phyloP scores from a whole-genome alignment of 495 filamentous ascomycete species.

The Choiromyces venosus region DNA sequence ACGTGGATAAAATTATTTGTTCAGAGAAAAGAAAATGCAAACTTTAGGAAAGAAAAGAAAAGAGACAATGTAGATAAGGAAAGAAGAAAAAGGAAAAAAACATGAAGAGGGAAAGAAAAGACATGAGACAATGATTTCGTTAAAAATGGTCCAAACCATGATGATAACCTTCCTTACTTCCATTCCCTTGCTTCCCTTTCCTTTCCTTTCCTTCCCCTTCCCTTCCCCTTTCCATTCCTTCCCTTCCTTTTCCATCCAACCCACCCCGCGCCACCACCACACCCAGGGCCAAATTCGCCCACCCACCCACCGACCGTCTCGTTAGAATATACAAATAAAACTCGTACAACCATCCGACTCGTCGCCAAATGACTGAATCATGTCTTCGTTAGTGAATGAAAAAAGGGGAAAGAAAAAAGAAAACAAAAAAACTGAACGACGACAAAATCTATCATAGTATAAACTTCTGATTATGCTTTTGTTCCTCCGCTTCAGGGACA shows the following conservation, averaged over 20 bases:
- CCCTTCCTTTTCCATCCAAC: not conserved
- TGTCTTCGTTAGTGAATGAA: slow-evolving; percentile 4
- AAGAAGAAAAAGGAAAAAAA: not conserved
- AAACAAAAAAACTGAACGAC: not conserved
- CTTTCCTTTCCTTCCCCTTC: not conserved
- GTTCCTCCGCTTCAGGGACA: not conserved
- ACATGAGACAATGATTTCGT: not conserved
- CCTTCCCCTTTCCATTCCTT: not conserved
- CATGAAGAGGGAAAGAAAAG: not conserved
- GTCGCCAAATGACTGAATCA: slow-evolving; percentile 12
- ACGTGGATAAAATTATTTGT: not conserved
- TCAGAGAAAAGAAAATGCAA: not conserved
- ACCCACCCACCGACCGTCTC: not conserved
- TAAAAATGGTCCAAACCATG: slow-evolving; percentile 12
- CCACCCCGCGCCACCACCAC: too few relatives aligned
- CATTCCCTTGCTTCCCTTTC: too few relatives aligned
- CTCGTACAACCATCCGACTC: slow-evolving; percentile 9
- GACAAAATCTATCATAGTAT: slow-evolving; percentile 8
- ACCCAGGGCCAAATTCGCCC: not conserved
- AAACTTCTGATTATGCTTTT: slow-evolving; percentile 11
- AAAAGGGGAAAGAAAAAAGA: slow-evolving; percentile 12
- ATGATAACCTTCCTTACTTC: slow-evolving; percentile 12
- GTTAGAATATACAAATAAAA: slow-evolving; percentile 5
- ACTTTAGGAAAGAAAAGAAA: slow-evolving; percentile 22
- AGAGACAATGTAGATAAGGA: slow-evolving; percentile 26